Conservation (phyloP, 306 rosid species). For the Quercus aquifolioides region DNA sequence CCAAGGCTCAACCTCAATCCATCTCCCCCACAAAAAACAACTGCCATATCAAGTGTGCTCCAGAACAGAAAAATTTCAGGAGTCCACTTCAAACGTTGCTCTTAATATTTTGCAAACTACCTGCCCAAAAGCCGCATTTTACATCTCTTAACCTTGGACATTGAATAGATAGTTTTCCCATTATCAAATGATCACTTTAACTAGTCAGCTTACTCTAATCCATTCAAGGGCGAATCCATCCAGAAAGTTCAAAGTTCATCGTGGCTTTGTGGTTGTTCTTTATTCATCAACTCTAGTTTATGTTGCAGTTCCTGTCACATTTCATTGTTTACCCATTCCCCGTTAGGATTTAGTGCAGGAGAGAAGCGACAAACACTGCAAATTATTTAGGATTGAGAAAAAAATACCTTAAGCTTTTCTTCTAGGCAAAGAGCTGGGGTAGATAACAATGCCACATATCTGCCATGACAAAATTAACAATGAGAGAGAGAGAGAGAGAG, state of each 20-base stretch:
- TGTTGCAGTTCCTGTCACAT: constrained; percentile 72
- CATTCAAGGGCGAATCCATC: constrained; percentile 3
- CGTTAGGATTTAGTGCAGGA: constrained; percentile 14
- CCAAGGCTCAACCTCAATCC: not conserved
- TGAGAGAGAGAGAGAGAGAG: constrained; percentile 17
- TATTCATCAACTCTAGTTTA: constrained; percentile 68
- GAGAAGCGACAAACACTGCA: not conserved
- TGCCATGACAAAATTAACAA: constrained; percentile 35
- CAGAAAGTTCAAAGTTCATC: constrained; percentile 65
- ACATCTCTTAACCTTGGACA: constrained; percentile 11
- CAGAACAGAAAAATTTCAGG: not conserved
- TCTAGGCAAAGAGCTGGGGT: constrained; percentile 80
- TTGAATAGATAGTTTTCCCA: not conserved
- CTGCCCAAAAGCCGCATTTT: constrained; percentile 24
- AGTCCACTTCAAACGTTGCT: constrained; percentile 3
- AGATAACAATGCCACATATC: constrained; percentile 81
- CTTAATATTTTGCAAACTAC: constrained; percentile 29
- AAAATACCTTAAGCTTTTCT: constrained; percentile 76
- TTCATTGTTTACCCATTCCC: constrained; percentile 14
- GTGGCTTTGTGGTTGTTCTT: constrained; percentile 55
- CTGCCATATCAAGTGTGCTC: not conserved
- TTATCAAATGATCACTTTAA: constrained; percentile 12
- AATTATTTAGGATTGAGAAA: not conserved
- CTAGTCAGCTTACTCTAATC: constrained; percentile 25
- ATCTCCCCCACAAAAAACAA: not conserved